Evolutionary conservation across 2,329 filamentous ascomycete genomes (phyloP), one percentile per base, ranked within the genome.

Genomic region (Mollisia scopiformis): DNA sequence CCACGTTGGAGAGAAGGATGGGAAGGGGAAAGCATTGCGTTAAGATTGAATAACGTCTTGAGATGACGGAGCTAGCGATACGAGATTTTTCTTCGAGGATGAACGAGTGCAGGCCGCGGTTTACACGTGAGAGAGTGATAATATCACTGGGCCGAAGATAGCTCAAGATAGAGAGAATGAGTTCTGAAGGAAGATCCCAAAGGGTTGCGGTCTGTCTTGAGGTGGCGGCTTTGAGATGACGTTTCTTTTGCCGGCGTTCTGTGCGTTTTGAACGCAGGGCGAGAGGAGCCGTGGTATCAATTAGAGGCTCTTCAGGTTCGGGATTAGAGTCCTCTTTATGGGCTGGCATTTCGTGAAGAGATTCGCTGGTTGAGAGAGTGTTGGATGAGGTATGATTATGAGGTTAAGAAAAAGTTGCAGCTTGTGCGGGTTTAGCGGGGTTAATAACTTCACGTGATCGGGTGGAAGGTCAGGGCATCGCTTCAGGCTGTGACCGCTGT

Each of bases 241-340:
- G 74, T 63, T 76, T 79, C 66, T 77, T 81, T 63, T 75, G 73
- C 19, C 67, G 72, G 31, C 84, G 79, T 66, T 81, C 78, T 6
- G 79, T 84, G 56, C 80, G 80, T 69, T 84, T 86, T 7, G 82
- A 85, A 51, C 72, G 78, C 25, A 84, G 75, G 1, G 76, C 69
- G 14, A 86, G 74, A 1, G 76, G 71, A 51, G 77, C 77, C 2
- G 83, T 85, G n/a, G 76, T 76, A 62, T 82, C 80, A 28, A 82
- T 75, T 13, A 84, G 73, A 5, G 79, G 78, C 57, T 79, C 79
- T n/a, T 64, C 60, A n/a, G 16, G 19, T 7, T 49, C 49, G n/a
- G n/a, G n/a, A n/a, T n/a, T n/a, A n/a, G n/a, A n/a, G n/a, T n/a
- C n/a, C n/a, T n/a, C n/a, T n/a, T n/a, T n/a, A n/a, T n/a, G n/a